phyloP scores from a whole-genome alignment of 2,329 filamentous ascomycete genomes.

The Paracoccidioides lutzii region DNA sequence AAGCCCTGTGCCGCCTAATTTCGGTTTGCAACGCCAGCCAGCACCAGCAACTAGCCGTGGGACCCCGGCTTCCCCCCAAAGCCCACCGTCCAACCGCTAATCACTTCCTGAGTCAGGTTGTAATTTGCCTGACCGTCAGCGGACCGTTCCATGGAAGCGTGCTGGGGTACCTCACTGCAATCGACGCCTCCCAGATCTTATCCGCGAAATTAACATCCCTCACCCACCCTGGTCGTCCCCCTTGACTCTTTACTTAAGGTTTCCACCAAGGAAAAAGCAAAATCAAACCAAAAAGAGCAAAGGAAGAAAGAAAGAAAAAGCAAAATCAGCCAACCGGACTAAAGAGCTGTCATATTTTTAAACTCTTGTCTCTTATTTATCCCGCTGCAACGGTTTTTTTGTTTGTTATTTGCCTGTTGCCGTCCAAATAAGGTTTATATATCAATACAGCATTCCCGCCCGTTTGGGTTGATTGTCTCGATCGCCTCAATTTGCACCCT shows the following conservation, averaged over 20 bases:
- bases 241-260: background rate
- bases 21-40: background rate
- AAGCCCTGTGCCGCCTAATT: background rate
- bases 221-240: background rate
- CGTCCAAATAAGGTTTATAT: background rate
- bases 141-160: conserved; percentile 3
- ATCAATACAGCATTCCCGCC: background rate
- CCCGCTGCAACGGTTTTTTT: conserved; percentile 4
- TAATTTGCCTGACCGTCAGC: background rate
- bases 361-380: background rate
- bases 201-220: background rate
- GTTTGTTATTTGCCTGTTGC: conserved; percentile 1
- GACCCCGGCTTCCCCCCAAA: background rate
- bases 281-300: background rate
- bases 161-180: background rate
- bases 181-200: background rate
- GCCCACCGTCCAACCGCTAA: background rate
- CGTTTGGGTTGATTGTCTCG: conserved; percentile 1
- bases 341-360: conserved; percentile 4
- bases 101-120: background rate
- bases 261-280: background rate
- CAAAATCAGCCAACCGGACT: background rate
- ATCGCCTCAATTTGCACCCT: conserved; percentile 1
- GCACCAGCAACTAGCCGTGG: background rate
- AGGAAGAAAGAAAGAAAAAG: background rate